Conservation (phyloP, 192 early-diverging fungal genomes). For the Dissophora globulifera region DNA sequence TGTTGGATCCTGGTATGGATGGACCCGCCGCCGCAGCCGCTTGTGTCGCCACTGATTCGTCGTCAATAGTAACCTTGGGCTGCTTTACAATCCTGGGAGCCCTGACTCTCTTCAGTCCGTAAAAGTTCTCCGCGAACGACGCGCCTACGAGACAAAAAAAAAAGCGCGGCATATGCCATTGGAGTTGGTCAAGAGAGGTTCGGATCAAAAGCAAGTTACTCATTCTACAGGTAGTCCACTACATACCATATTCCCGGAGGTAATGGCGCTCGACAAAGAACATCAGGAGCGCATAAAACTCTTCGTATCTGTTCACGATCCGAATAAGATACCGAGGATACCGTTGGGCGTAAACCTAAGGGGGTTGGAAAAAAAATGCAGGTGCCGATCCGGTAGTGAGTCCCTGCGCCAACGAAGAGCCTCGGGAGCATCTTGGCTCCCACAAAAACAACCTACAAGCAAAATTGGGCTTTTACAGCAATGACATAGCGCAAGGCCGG, state of each 20-base stretch:
- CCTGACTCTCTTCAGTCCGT: conserved; percentile 83
- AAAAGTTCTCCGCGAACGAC: conserved; percentile 94
- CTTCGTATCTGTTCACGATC: conserved; percentile 84
- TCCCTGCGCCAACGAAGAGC: no score
- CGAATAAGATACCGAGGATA: conserved; percentile 85
- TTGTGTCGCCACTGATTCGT: conserved; percentile 25
- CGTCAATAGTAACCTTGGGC: conserved; percentile 29
- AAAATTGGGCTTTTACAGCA: conserved; percentile 61
- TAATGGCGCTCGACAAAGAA: conserved; percentile 85
- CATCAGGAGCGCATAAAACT: conserved; percentile 83
- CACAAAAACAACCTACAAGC: background rate
- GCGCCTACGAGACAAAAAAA: conserved; percentile 59
- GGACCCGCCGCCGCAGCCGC: conserved; percentile 15
- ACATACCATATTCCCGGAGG: conserved; percentile 80
- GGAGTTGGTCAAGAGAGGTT: no score
- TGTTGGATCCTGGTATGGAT: conserved; percentile 46
- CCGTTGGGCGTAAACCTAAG: conserved; percentile 87
- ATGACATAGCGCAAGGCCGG: conserved; percentile 88
- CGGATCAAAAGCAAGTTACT: no score
- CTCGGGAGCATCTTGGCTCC: no score
- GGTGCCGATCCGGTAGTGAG: no score
- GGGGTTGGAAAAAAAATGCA: no score
- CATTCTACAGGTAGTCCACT: no score
- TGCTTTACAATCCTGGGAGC: conserved; percentile 54
- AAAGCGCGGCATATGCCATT: no score